Base-by-base conservation (phyloP, 2,329 filamentous ascomycete genomes). In the Arthrobotrys musiformis region DNA sequence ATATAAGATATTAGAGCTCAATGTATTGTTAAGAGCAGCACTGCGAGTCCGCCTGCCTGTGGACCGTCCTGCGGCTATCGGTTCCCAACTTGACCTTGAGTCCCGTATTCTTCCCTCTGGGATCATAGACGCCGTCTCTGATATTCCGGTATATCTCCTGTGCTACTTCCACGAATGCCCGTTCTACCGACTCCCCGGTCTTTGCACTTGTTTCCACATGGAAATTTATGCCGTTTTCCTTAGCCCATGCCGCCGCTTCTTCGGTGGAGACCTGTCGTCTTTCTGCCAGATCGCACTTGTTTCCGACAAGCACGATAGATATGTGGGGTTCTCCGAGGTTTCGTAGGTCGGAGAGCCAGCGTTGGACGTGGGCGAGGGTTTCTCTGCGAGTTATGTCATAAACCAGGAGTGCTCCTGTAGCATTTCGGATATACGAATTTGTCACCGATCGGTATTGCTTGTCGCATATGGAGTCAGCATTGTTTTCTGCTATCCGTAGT, bases 161-260 rank as follows among this genome's bases (percentile, higher is more conserved):
- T 19, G 95, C 93, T 13, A 98, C 94, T 82, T 95, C 90, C 82
- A 97, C 88, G 82, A 99, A 99, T 1, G 95, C 95, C 80, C 90
- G 89, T 84, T 99, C 95, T 37, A 99, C 95, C 61, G 93, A 93
- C 82, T 97, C 93, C 63, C 95, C 95, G 78, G 91, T 96, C 86
- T 98, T 99, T 60, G 95, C 95, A 80, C 91, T 94, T 42, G 95
- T 99, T 86, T 99, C 95, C 79, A 98, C 93, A 83, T 98, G 98
- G 82, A 94, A 90, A 82, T 97, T 89, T 26, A 98, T 90, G 73
- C 92, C 92, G 84, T 98, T 97, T 80, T 87, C 85, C 76, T 87
- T 87, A 78, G 93, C 96, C 95, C 95, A 99, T 74, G 92, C 92
- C 82, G 94, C 90, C 1, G 95, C 95, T 85, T 98, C 94, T 80